phyloP scores from a whole-genome alignment of 2,329 filamentous ascomycete species.

The Neopestalotiopsis sp. region DNA sequence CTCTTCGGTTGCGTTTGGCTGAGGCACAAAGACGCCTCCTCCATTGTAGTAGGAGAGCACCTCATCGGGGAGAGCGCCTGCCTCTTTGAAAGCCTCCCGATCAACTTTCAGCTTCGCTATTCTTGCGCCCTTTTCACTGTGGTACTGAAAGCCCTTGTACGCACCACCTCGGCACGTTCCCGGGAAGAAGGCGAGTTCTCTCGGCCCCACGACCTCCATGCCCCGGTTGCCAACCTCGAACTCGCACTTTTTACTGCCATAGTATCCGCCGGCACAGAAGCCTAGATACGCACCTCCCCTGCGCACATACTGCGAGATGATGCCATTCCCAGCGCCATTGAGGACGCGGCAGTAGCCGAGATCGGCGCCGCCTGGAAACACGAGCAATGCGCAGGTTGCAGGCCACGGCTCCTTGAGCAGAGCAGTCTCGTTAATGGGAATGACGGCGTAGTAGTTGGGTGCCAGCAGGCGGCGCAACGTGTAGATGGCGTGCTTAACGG shows the following conservation, averaged over 20 bases:
- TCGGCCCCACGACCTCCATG: slow-evolving; percentile 83
- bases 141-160: slow-evolving; percentile 88
- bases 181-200: slow-evolving; percentile 89
- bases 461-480: slow-evolving; percentile 85
- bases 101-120: slow-evolving; percentile 72
- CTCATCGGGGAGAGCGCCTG: slow-evolving; percentile 57
- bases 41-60: slow-evolving; percentile 92
- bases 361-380: slow-evolving; percentile 94
- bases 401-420: slow-evolving; percentile 93
- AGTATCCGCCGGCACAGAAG: slow-evolving; percentile 95
- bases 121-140: slow-evolving; percentile 82
- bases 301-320: slow-evolving; percentile 84
- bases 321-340: slow-evolving; percentile 85
- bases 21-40: slow-evolving; percentile 89
- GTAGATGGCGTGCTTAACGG: slow-evolving; percentile 87
- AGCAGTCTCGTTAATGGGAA: slow-evolving; percentile 77
- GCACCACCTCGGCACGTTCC: slow-evolving; percentile 85
- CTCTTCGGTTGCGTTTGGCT: slow-evolving; percentile 69
- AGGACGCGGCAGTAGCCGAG: slow-evolving; percentile 86
- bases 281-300: slow-evolving; percentile 86
- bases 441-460: slow-evolving; percentile 94
- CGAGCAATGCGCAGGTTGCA: slow-evolving; percentile 82
- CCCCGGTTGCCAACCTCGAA: slow-evolving; percentile 85
- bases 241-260: slow-evolving; percentile 80
- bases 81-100: slow-evolving; percentile 58